A percentile compares a stretch with the other conserved stretches of the same genome.
These are phyloP conservation scores for Porcisia deanei DNA, from an alignment of 208 protist genomes.

Conservation along the genomic window DNA sequence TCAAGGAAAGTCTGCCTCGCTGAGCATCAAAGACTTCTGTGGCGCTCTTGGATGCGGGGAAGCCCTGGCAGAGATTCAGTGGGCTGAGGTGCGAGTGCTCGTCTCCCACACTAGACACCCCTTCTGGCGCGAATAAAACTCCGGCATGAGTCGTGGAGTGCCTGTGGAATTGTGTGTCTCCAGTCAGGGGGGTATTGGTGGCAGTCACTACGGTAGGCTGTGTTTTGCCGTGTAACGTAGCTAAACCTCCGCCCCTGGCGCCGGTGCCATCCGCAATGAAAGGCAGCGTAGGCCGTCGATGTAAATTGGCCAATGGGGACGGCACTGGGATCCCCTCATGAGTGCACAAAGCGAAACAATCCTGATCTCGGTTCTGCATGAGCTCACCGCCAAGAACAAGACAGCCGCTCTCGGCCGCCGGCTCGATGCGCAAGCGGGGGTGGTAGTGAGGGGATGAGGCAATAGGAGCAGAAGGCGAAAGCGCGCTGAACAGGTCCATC, in stretches of 20 bases:
- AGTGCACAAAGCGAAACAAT: neutral
- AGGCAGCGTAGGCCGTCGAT: slow-evolving; percentile 9
- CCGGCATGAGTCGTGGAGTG: neutral
- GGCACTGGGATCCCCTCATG: neutral
- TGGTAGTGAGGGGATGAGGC: neutral
- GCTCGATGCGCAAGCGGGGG: too few relatives aligned
- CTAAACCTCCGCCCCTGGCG: neutral
- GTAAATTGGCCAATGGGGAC: neutral
- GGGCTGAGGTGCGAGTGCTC: neutral
- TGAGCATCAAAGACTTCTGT: neutral
- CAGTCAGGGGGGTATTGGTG: neutral
- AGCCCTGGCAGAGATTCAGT: neutral
- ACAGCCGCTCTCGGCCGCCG: too few relatives aligned
- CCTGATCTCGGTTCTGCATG: neutral
- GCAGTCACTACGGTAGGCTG: neutral
- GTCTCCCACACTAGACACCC: neutral
- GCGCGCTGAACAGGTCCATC: neutral
- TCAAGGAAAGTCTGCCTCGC: neutral
- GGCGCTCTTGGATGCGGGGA: neutral
- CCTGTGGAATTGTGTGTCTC: too few relatives aligned
- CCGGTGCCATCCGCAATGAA: neutral
- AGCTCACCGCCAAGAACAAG: neutral
- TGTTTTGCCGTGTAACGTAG: neutral
- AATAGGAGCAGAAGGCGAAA: neutral
- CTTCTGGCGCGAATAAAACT: neutral